These are phyloP conservation scores for Termitomyces sp. DNA, from an alignment of 768 basidiomycete genomes.

Conservation along the genomic window DNA sequence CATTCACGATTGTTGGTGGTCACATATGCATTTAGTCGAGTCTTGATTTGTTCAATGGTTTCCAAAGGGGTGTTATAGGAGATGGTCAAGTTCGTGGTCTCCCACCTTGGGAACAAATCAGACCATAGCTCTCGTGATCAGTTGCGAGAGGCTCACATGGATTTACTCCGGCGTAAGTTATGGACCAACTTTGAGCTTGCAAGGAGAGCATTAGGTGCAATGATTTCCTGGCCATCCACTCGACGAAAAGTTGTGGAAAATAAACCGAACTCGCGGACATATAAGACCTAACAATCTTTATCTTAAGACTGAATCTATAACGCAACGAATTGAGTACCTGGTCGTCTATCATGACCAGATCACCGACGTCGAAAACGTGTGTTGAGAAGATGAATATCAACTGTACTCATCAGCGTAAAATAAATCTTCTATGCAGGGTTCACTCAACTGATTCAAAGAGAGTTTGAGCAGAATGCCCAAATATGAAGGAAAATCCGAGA, in stretches of 20 bases:
- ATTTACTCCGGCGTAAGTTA: conserved; percentile 68
- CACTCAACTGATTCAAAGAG: conserved; percentile 66
- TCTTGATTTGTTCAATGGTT: conserved; percentile 57
- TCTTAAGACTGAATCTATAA: background rate
- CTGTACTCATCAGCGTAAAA: conserved; percentile 24
- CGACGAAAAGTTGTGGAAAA: conserved; percentile 75
- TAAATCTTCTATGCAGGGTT: background rate
- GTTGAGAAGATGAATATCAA: conserved; percentile 84
- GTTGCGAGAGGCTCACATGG: conserved; percentile 44
- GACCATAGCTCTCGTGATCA: background rate
- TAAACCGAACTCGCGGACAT: conserved; percentile 73
- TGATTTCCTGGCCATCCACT: conserved; percentile 77
- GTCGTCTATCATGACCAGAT: conserved; percentile 77
- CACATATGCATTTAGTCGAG: conserved; percentile 55
- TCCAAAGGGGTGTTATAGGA: conserved; percentile 69
- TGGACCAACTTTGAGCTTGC: conserved; percentile 70
- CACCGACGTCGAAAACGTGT: conserved; percentile 82
- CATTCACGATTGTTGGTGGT: conserved; percentile 65
- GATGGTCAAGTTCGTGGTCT: conserved; percentile 60
- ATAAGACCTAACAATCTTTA: conserved; percentile 23
- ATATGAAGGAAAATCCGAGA: conserved; percentile 81
- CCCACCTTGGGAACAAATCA: conserved; percentile 39
- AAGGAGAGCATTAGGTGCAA: conserved; percentile 71
- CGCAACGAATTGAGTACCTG: conserved; percentile 29
- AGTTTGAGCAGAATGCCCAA: conserved; percentile 74